Evolutionary conservation across 2,329 filamentous ascomycete genomes (phyloP).

Genomic region (Neofusicoccum umdonicola): DNA sequence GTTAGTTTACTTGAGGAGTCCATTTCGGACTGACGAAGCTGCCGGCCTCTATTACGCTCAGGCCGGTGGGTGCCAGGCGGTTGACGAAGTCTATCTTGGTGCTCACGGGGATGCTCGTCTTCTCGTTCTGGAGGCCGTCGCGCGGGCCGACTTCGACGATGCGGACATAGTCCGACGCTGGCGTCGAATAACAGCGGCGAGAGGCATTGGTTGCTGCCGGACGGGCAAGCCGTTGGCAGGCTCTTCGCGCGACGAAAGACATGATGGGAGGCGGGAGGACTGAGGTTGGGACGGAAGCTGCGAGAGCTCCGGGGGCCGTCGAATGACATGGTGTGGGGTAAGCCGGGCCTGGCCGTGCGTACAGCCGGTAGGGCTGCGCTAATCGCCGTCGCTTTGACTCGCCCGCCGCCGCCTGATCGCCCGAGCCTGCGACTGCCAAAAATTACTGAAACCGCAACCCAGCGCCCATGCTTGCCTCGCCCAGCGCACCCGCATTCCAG

Average conservation of each 20-base stretch:
- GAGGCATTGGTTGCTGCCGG: not conserved
- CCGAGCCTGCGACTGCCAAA: not conserved
- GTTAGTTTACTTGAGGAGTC: constrained; percentile 61
- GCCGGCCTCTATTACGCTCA: constrained; percentile 74
- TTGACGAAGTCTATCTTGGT: constrained; percentile 77
- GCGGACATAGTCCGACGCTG: constrained; percentile 39
- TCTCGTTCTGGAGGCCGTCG: constrained; percentile 86
- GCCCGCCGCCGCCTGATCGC: constrained; percentile 7
- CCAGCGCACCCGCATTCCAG: no score
- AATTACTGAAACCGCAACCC: not conserved
- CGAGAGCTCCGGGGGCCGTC: constrained; percentile 1
- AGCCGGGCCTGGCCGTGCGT: not conserved
- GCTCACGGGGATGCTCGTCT: constrained; percentile 63
- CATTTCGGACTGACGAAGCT: constrained; percentile 83
- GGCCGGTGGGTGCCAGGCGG: constrained; percentile 64
- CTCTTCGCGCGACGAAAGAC: not conserved
- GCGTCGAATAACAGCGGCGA: constrained; percentile 1
- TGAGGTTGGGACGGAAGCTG: constrained; percentile 1
- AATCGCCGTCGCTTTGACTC: constrained; percentile 12
- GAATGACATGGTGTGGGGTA: constrained; percentile 18
- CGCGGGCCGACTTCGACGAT: constrained; percentile 58
- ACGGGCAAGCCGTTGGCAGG: not conserved
- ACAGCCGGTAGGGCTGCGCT: constrained; percentile 14
- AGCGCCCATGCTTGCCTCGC: not conserved
- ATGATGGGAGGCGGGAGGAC: not conserved